Conservation (phyloP, 2,329 filamentous ascomycete genomes). For the Chrysosphaeria jannelii region DNA sequence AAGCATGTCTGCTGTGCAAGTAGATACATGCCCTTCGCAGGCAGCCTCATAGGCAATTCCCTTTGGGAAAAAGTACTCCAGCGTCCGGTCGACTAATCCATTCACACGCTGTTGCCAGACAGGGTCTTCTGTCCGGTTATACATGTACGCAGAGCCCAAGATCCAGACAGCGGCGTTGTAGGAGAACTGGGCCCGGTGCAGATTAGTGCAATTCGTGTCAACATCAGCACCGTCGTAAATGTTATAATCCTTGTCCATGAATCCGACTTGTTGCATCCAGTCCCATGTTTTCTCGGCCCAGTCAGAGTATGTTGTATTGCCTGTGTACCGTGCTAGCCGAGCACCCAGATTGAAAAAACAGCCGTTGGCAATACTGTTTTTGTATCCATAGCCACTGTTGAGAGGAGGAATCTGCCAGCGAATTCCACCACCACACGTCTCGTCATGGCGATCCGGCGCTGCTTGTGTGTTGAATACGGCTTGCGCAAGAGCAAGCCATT, state of each 20-base stretch:
- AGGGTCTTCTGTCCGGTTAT: constrained; percentile 12
- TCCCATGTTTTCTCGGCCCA: constrained; percentile 25
- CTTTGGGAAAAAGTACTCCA: constrained; percentile 16
- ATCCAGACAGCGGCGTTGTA: constrained; percentile 23
- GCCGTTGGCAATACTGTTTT: constrained; percentile 17
- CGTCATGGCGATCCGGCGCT: constrained; percentile 17
- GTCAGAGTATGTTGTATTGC: constrained; percentile 21
- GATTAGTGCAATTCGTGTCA: constrained; percentile 17
- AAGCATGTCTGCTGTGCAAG: constrained; percentile 26
- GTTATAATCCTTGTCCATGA: constrained; percentile 23
- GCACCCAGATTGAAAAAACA: constrained; percentile 20
- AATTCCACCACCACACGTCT: constrained; percentile 27
- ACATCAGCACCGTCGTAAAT: constrained; percentile 26
- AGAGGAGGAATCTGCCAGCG: constrained; percentile 35
- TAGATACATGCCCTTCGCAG: constrained; percentile 18
- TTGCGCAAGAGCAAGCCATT: constrained; percentile 23
- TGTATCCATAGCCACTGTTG: constrained; percentile 36
- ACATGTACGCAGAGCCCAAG: constrained; percentile 25
- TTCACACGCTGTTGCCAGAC: constrained; percentile 16
- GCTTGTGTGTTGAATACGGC: constrained; percentile 23
- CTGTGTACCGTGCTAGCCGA: constrained; percentile 29
- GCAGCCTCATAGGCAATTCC: constrained; percentile 19
- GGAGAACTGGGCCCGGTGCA: constrained; percentile 22
- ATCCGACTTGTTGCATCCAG: constrained; percentile 19
- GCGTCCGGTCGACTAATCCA: constrained; percentile 14